Base-by-base conservation (phyloP, 768 basidiomycete species). In the Mycena filopes region DNA sequence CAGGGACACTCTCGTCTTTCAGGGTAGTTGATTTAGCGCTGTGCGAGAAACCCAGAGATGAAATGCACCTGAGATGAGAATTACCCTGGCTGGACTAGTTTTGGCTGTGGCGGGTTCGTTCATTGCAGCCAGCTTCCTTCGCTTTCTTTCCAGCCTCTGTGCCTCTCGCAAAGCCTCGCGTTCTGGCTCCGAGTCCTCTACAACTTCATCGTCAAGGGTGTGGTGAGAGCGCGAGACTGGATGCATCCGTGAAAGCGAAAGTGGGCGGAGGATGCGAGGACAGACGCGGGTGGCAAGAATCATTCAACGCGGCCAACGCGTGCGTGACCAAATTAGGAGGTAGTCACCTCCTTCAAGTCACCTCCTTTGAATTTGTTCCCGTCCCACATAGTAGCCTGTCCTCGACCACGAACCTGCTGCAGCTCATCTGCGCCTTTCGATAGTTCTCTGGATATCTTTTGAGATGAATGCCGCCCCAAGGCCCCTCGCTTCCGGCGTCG, bases 151-250 rank as follows among this genome's bases (percentile, higher is more conserved):
- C 25, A 23, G 38, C 54, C 65, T 50, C 68, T 63, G 66, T 33
- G 68, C 74, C 75, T 51, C 71, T 69, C 74, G 79, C 41, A 70
- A 50, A 66, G 76, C 78, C 68, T 86, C 84, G 60, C 89, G 80
- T 73, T 92, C 91, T 21, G 89, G 90, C 74, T 92, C 91, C 0
- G 90, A 92, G 75, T 93, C 91, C 29, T 86, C 87, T 5, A 91
- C 83, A 33, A 86, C 67, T 60, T 87, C 86, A 31, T 71, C 60
- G 50, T 59, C 62, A 31, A 59, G 36, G 47, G 40, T 21, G 21
- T 48, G 59, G 29, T 47, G 62, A 31, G 49, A 40, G 63, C 54
- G 54, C 15, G 47, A 41, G 15, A 36, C 2, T 41, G 41, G 2
- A 26, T n/a, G n/a, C n/a, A n/a, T n/a, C n/a, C n/a, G n/a, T n/a